These are phyloP conservation scores for Tulasnella sp. DNA, from an alignment of 768 basidiomycete genomes.

Conservation along the genomic window DNA sequence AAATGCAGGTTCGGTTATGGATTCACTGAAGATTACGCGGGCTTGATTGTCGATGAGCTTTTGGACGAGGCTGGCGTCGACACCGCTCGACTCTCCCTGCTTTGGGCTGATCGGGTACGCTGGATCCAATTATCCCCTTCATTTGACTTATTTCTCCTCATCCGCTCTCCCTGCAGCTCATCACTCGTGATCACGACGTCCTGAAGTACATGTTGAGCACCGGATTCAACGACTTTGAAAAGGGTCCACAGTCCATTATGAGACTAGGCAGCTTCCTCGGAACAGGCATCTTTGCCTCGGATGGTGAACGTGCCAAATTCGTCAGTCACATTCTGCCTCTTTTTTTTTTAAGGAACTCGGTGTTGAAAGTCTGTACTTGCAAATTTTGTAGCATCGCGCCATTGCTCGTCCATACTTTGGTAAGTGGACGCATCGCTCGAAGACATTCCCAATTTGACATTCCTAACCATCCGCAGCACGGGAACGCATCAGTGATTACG, in stretches of 20 bases:
- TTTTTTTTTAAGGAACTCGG: not conserved
- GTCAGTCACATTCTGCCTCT: constrained; percentile 16
- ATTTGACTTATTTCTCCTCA: not conserved
- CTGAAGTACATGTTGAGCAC: constrained; percentile 19
- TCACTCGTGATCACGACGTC: constrained; percentile 19
- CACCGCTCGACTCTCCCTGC: constrained; percentile 6
- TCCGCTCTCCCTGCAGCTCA: not conserved
- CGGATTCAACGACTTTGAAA: constrained; percentile 7
- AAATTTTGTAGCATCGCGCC: constrained; percentile 26
- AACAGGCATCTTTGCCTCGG: constrained; percentile 32
- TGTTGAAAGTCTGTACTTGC: not conserved
- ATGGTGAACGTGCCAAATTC: constrained; percentile 29
- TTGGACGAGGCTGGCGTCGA: constrained; percentile 9
- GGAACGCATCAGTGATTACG: constrained; percentile 21
- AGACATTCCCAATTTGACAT: not conserved
- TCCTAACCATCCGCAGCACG: constrained; percentile 16
- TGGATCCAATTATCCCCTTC: no score
- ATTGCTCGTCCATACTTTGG: constrained; percentile 30
- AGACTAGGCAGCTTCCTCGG: constrained; percentile 27
- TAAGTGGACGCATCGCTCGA: not conserved
- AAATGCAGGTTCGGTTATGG: not conserved
- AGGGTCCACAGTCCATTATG: not conserved
- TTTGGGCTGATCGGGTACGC: not conserved
- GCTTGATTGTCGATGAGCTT: constrained; percentile 6
- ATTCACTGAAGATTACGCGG: constrained; percentile 1